phyloP scores from a whole-genome alignment of 768 basidiomycete genomes.

The Gloeostereum incarnatum region DNA sequence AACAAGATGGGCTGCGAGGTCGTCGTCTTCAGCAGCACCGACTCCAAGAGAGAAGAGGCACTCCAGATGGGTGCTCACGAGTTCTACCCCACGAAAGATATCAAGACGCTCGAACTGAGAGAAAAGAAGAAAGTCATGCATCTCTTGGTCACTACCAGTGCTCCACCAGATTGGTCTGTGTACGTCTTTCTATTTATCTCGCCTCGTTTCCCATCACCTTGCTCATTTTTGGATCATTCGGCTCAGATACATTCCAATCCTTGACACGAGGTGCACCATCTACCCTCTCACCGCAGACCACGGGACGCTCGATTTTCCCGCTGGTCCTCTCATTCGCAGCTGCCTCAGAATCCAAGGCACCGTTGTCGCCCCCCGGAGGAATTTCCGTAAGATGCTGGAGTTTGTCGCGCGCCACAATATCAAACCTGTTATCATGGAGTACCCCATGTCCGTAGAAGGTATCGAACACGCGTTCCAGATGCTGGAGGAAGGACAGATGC shows the following conservation, averaged over 20 bases:
- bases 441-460: conserved; percentile 18
- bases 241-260: conserved; percentile 3
- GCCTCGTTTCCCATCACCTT: conserved; percentile 14
- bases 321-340: too few species aligned
- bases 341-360: too few species aligned
- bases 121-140: conserved; percentile 15
- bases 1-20: conserved; percentile 28
- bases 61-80: conserved; percentile 18
- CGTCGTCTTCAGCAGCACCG: conserved; percentile 21
- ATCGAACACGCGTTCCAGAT: conserved; percentile 17
- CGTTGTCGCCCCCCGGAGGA: too few species aligned
- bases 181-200: conserved; percentile 15
- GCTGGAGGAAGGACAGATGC: conserved; percentile 15
- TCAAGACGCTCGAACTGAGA: conserved; percentile 8
- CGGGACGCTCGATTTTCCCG: background rate
- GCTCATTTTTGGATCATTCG: conserved; percentile 15
- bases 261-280: background rate
- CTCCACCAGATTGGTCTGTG: conserved; percentile 7
- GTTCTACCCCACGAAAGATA: conserved; percentile 19
- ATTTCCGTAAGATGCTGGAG: conserved; percentile 17
- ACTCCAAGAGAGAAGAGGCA: conserved; percentile 21
- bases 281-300: background rate
- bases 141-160: conserved; percentile 22
- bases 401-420: conserved; percentile 20
- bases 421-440: conserved; percentile 16